phyloP scores from a whole-genome alignment of 1,284 basidiomycete genomes.

The Omphalotus olearius region DNA sequence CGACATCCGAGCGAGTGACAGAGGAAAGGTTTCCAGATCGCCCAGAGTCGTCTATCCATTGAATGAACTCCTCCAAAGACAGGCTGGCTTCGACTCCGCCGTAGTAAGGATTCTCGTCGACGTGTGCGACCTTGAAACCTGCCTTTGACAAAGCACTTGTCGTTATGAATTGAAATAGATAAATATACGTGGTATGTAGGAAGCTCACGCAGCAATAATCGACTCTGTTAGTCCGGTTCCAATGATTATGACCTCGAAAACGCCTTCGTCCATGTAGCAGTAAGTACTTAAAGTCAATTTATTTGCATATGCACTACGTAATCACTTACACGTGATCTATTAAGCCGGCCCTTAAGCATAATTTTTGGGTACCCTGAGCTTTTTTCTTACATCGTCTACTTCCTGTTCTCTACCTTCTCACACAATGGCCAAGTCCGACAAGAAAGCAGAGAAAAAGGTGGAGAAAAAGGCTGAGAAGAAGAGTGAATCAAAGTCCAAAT shows the following conservation, averaged over 20 bases:
- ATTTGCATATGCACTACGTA: background rate
- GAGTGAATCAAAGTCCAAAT: constrained; percentile 13
- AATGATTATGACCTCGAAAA: constrained; percentile 79
- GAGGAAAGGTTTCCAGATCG: constrained; percentile 29
- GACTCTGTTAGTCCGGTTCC: constrained; percentile 88
- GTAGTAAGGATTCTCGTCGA: constrained; percentile 85
- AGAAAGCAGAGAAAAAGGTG: constrained; percentile 26
- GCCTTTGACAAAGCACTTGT: constrained; percentile 82
- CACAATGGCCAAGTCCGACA: constrained; percentile 25
- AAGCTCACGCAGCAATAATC: constrained; percentile 81
- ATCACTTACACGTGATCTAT: background rate
- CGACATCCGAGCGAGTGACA: constrained; percentile 33
- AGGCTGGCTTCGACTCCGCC: constrained; percentile 82
- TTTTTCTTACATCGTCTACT: background rate
- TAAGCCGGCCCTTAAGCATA: background rate
- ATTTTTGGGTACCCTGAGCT: background rate
- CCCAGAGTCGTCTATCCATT: constrained; percentile 47
- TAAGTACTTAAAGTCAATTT: no score
- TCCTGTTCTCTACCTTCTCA: no score
- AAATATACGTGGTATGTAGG: constrained; percentile 7
- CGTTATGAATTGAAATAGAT: constrained; percentile 20
- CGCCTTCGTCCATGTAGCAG: constrained; percentile 9
- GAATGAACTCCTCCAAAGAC: constrained; percentile 73
- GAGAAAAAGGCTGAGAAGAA: constrained; percentile 36
- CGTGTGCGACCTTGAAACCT: constrained; percentile 82